Conservation (phyloP, 371 early-diverging fungal genomes). For the Circinella umbellata region DNA sequence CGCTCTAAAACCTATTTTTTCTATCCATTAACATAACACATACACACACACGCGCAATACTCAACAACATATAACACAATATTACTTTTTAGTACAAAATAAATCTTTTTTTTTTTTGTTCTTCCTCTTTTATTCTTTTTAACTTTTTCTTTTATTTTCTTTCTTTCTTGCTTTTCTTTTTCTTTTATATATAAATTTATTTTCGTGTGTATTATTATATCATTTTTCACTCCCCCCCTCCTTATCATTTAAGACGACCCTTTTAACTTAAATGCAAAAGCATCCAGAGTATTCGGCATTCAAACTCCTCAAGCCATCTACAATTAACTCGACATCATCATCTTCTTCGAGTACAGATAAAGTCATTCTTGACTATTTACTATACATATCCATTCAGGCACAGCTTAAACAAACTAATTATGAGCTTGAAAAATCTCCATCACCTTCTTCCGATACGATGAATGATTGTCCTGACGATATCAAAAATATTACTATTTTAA, state of each 20-base stretch:
- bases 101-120: too few species aligned
- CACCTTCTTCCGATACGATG: slow-evolving; percentile 18
- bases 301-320: background rate
- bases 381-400: slow-evolving; percentile 48
- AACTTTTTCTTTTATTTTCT: too few species aligned
- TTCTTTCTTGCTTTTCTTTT: too few species aligned
- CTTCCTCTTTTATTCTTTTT: too few species aligned
- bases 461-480: background rate
- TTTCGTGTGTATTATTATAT: too few species aligned
- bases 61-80: too few species aligned
- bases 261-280: background rate
- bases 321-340: background rate
- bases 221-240: background rate
- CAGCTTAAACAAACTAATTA: slow-evolving; percentile 51
- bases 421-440: slow-evolving; percentile 37
- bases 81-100: too few species aligned
- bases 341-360: slow-evolving; percentile 17
- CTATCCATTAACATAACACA: too few species aligned
- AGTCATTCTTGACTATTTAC: slow-evolving; percentile 47
- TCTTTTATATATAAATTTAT: too few species aligned
- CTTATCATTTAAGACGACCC: background rate
- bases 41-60: too few species aligned
- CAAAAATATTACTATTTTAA: background rate
- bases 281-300: background rate
- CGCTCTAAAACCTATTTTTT: too few species aligned